Evolutionary conservation across 179 eudicot genomes (phyloP).

Genomic region (Drosera spatulata): DNA sequence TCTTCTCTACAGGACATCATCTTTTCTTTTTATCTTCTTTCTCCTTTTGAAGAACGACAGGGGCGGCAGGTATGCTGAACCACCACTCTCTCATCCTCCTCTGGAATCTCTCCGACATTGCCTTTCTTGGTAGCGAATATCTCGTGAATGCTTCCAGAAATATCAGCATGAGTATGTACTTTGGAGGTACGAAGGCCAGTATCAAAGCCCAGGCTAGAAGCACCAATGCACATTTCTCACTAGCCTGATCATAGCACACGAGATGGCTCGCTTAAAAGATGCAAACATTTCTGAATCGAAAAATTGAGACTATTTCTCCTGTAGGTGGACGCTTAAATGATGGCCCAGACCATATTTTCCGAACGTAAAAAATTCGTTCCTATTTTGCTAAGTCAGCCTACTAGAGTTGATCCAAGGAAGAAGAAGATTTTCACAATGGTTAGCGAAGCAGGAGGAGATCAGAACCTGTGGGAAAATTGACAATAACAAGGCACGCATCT

Average conservation of each 20-base stretch:
- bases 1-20: conserved; percentile 9
- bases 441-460: background rate
- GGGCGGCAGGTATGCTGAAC: conserved; percentile 96
- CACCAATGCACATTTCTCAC: conserved; percentile 42
- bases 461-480: conserved; percentile 82
- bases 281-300: too few relatives aligned
- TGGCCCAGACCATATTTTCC: too few relatives aligned
- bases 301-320: too few relatives aligned
- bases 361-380: too few relatives aligned
- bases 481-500: conserved; percentile 62
- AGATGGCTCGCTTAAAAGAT: too few relatives aligned
- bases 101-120: conserved; percentile 57
- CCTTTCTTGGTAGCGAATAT: conserved; percentile 66
- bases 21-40: conserved; percentile 60
- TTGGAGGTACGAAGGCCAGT: conserved; percentile 43
- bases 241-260: conserved; percentile 44
- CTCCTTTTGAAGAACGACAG: conserved; percentile 49
- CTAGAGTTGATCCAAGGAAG: too few relatives aligned
- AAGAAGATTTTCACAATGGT: too few relatives aligned
- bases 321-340: too few relatives aligned
- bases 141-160: conserved; percentile 59
- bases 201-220: conserved; percentile 37
- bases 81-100: conserved; percentile 87
- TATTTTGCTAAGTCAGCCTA: too few relatives aligned
- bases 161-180: conserved; percentile 33